Evolutionary conservation across 352 stramenopile genomes (phyloP), one percentile per base, ranked within the genome.

Genomic region (Plasmopara muralis): DNA sequence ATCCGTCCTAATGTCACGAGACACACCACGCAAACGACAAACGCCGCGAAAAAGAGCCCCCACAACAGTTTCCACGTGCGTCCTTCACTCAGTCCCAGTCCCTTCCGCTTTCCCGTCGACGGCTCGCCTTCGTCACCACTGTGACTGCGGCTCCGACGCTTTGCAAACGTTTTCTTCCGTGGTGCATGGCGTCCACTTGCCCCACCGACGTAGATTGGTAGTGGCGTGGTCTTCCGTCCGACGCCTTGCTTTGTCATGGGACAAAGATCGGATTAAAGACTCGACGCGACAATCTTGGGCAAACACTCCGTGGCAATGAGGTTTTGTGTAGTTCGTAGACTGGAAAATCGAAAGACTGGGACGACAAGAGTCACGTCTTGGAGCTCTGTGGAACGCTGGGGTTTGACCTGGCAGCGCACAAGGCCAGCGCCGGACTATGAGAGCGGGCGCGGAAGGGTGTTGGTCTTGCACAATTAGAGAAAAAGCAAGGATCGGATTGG

Each of bases 11-110:
- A 51, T 29, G 61, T 74, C 51, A 68, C 60, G 15, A 85, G 70
- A 44, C 74, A 85, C 30, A 72, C 54, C 49, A 85, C 64, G 49
- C 68, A 82, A 41, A 72, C 65, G 34, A 66, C 60, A 34, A 82
- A 72, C 9, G 68, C 60, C 6, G 66, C 52, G 35, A 75, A 60
- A 30, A 85, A 83, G 14, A 82, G 44, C 40, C 47, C 49, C 65
- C 66, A 82, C 1, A 79, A 57, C 46, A 79, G 9, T 45, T 74
- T 82, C 62, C 66, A 76, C 45, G 52, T 64, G 47, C 63, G 57
- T n/a, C 68, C 29, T 48, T 64, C 59, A 6, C 53, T 50, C 39
- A 62, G 18, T 12, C 53, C 14, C 15, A 50, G 31, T 28, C 42
- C 46, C 18, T 67, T 53, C 28, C 31, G 34, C 28, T 58, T 64